phyloP scores from a whole-genome alignment of 257 asterid genomes.

The Primulina huaijiensis region DNA sequence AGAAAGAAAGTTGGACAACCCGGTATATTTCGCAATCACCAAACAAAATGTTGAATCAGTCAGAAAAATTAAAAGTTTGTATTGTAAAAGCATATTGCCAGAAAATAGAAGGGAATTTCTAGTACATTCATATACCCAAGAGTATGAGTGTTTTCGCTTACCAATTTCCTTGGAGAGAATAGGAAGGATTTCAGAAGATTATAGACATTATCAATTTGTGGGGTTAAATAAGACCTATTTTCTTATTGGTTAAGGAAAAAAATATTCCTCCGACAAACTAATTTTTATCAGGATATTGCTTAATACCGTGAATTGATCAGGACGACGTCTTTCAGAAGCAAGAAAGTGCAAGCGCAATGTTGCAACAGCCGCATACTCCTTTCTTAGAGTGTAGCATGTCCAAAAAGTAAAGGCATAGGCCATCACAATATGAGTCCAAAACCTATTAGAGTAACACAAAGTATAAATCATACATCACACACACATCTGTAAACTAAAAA shows the following conservation, averaged over 20 bases:
- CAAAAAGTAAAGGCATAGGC: constrained; percentile 84
- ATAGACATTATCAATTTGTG: constrained; percentile 1
- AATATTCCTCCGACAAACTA: not conserved
- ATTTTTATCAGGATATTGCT: constrained; percentile 23
- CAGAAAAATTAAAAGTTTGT: too few species aligned
- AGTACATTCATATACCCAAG: not conserved
- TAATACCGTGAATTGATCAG: constrained; percentile 86
- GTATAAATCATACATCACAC: constrained; percentile 21
- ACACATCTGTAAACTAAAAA: constrained; percentile 19
- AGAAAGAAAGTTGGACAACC: not conserved
- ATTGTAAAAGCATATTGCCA: too few species aligned
- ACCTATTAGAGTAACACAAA: constrained; percentile 45
- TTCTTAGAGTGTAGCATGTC: constrained; percentile 72
- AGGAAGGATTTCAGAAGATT: not conserved
- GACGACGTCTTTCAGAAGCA: constrained; percentile 84
- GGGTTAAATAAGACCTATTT: not conserved
- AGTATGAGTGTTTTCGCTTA: not conserved
- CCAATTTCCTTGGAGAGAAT: not conserved
- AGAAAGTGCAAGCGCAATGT: constrained; percentile 86
- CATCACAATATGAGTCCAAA: constrained; percentile 87
- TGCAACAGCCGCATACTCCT: constrained; percentile 73
- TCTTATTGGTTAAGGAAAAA: not conserved
- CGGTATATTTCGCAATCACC: not conserved
- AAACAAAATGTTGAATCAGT: too few species aligned
- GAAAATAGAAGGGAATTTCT: not conserved